Evolutionary conservation across 352 stramenopile species (phyloP), one percentile per base, ranked within the genome.

Genomic region (Synura sp.): DNA sequence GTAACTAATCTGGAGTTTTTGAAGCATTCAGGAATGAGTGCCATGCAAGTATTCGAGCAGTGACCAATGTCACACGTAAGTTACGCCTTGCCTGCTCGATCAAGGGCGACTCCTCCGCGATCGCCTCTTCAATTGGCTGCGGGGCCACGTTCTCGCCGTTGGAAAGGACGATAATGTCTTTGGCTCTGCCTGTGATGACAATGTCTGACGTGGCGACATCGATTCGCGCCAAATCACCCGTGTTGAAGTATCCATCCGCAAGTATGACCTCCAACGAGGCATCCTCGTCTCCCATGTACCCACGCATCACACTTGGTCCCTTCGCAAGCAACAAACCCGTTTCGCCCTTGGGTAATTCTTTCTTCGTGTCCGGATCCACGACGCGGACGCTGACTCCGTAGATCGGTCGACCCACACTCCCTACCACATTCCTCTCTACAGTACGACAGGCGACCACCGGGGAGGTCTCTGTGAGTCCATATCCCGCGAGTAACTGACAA

Each of bases 281-380:
- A 79, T 95, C 90, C 1, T 87, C 85, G 80, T 98, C 90, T 80
- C 96, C 97, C 85, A 97, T 97, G 86, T 98, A 99, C 3, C 94
- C 94, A 70, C 81, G 73, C 85, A 91, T 91, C 22, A 93, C 81
- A 82, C 91, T 86, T 44, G 19, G 80, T 7, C 81, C 81, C 41
- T 80, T 77, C 44, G 78, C 75, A 12, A 82, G 36, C 22, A 84
- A 80, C 27, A 82, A 74, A 12, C 81, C 81, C 12, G 63, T 70
- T 42, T 84, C 25, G 14, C 81, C 81, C 34, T 44, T 41, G 4
- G 70, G 25, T 42, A 84, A 27, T 55, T 79, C 31, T 25, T 80
- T 22, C n/a, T 81, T 33, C 14, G 55, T 82, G 42, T 84, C 80
- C 78, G 53, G 74, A 38, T 84, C 35, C 12, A 82, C 75, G 36